Conservation (phyloP, 495 filamentous ascomycete species). For the Penicillium parvum region DNA sequence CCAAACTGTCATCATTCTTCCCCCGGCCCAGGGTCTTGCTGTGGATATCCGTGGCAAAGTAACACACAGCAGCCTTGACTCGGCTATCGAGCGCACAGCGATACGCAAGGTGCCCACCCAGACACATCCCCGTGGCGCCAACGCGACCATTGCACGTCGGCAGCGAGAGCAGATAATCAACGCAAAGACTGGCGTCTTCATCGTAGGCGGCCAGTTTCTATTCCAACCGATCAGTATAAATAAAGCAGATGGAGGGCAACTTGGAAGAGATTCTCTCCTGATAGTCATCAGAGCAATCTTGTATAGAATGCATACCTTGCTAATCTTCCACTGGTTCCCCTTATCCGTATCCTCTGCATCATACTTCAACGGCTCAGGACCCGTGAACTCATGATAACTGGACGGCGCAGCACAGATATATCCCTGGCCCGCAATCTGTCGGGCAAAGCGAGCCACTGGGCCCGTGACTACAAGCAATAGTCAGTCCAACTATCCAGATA, state of each 20-base stretch:
- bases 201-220: constrained; percentile 85
- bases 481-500: neutral
- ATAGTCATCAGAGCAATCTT: neutral
- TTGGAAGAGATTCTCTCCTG: too few relatives aligned
- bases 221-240: constrained; percentile 5
- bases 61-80: constrained; percentile 73
- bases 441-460: constrained; percentile 83
- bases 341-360: constrained; percentile 82
- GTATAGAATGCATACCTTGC: constrained; percentile 50
- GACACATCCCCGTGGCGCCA: constrained; percentile 90
- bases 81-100: constrained; percentile 76
- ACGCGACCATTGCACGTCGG: constrained; percentile 80
- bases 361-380: constrained; percentile 78
- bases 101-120: constrained; percentile 87
- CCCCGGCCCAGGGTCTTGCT: constrained; percentile 64
- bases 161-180: constrained; percentile 69
- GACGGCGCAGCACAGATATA: constrained; percentile 91
- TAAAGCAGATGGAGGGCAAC: neutral
- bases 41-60: constrained; percentile 94
- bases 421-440: constrained; percentile 88
- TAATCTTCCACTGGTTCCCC: constrained; percentile 82
- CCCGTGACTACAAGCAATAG: constrained; percentile 66
- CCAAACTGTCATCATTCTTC: constrained; percentile 63
- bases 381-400: constrained; percentile 90
- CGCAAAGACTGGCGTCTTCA: constrained; percentile 70